Base-by-base conservation (phyloP, 83 land plant genomes). In the Thuja plicata region DNA sequence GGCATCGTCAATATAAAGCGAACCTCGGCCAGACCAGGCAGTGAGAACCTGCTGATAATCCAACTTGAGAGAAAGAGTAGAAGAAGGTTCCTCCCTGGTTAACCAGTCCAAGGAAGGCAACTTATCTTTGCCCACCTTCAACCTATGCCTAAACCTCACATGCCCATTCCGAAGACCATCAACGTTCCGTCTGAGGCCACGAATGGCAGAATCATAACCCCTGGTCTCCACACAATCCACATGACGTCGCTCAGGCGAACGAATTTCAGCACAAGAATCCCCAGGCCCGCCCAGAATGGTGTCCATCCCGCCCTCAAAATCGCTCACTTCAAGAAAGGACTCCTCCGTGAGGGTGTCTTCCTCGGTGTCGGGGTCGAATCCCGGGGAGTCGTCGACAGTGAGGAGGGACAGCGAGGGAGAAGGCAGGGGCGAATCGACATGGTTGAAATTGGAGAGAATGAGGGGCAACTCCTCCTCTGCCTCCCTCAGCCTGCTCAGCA, bases 21-120 rank as follows among this genome's bases (percentile, higher is more conserved):
- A 89, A 8, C 95, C 97, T 50, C 91, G 91, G 77, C 91, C 94
- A 34, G 94, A 93, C 98, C 98, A 96, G 5, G 97, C 98, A 37
- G 88, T 88, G 81, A 96, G 80, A 12, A 96, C 92, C 87, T 95
- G 96, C 54, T 96, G 89, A 84, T 95, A 96, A 88, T 96, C 94
- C 45, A 96, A 94, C 88, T 94, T 94, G 89, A 96, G 91, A n/a
- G 91, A 87, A 73, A 90, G 87, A 62, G 32, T 54, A n/a, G 32
- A 40, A 8, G n/a, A 19, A 86, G 57, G 37, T 17, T 89, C 77
- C 3, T 41, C 84, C 48, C 10, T 6, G 30, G 13, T 35, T 3
- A 35, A 78, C 41, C 40, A 78, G 2, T 35, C 24, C 46, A 80
- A 17, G 46, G 83, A 37, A 21, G 11, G 1, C 10, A 40, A 80